Base-by-base conservation (phyloP, 1,139 yeast genomes). In the Candida sanyaensis region DNA sequence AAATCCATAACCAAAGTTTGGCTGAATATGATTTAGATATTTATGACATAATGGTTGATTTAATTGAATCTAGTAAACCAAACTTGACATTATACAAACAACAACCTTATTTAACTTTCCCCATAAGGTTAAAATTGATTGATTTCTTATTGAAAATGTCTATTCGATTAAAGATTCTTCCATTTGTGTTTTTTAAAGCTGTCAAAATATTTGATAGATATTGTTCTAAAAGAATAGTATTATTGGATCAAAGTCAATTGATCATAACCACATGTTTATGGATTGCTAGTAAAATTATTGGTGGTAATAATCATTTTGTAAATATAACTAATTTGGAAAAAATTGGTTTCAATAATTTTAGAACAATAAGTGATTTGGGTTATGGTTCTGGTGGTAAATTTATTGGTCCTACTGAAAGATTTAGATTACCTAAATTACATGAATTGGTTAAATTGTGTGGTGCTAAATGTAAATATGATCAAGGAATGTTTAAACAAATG, bases 271-370 rank as follows among this genome's bases (percentile, higher is more conserved):
- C 88, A 21, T 84, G 89, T 60, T 68, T 84, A 36, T 83, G 88
- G 88, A 68, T 84, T 21, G 80, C 86, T 5, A 78, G 84, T 30
- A 84, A 84, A 61, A 69, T 82, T 3, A 80, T 77, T 63, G 90
- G 90, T 41, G 90, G 90, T 31, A 83, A 85, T 61, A 83, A 83
- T 57, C 90, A 84, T 65, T 81, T 83, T 55, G 78, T 82, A 49
- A 82, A 83, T 62, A 72, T 73, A 52, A 59, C 53, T 44, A 69
- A 71, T 50, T 52, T 65, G 36, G 69, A 65, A 38, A 59, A 59
- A 44, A 45, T 49, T 27, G 48, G 46, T 30, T 12, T 23, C 17
- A 32, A 37, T 10, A 59, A 62, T 37, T 63, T 73, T 32, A 65
- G 63, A 51, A 69, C 76, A 42, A 72, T 75, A 43, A 62, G 58